Conservation (phyloP, 1,139 yeast species). For the Hyphopichia wangnamkhiaoensis region DNA sequence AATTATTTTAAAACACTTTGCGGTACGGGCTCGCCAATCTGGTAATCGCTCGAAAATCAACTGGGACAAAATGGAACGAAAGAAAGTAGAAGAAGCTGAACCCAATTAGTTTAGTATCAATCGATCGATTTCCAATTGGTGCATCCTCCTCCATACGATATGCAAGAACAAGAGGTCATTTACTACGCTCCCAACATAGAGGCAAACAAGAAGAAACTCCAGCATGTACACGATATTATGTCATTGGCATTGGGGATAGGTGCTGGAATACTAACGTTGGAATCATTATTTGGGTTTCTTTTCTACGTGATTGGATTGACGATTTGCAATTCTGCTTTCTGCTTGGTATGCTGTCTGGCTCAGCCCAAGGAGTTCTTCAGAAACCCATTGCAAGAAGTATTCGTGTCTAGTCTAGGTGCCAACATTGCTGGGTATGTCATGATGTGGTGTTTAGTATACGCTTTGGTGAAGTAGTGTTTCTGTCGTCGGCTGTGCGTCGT, state of each 20-base stretch:
- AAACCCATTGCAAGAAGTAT: constrained; percentile 56
- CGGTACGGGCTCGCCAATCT: not conserved
- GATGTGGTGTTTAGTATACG: constrained; percentile 85
- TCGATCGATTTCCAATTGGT: no score
- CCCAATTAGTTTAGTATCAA: no score
- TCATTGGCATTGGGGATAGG: constrained; percentile 67
- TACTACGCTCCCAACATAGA: constrained; percentile 25
- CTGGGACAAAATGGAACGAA: not conserved
- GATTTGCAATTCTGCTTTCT: constrained; percentile 44
- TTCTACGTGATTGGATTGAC: constrained; percentile 56
- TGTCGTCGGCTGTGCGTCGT: no score
- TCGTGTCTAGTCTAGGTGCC: constrained; percentile 55
- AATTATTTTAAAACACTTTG: not conserved
- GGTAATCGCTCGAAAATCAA: not conserved
- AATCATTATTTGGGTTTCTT: constrained; percentile 61
- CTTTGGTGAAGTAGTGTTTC: constrained; percentile 48
- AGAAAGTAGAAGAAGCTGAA: not conserved
- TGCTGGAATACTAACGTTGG: constrained; percentile 72
- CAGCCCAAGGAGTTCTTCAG: constrained; percentile 50
- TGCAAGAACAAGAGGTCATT: constrained; percentile 14
- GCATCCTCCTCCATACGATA: not conserved
- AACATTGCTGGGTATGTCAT: constrained; percentile 71
- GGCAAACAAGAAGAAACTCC: constrained; percentile 42
- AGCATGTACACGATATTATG: constrained; percentile 62
- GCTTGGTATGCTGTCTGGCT: constrained; percentile 41